phyloP scores from a whole-genome alignment of 2,329 filamentous ascomycete genomes.

The Huntiella savannae region DNA sequence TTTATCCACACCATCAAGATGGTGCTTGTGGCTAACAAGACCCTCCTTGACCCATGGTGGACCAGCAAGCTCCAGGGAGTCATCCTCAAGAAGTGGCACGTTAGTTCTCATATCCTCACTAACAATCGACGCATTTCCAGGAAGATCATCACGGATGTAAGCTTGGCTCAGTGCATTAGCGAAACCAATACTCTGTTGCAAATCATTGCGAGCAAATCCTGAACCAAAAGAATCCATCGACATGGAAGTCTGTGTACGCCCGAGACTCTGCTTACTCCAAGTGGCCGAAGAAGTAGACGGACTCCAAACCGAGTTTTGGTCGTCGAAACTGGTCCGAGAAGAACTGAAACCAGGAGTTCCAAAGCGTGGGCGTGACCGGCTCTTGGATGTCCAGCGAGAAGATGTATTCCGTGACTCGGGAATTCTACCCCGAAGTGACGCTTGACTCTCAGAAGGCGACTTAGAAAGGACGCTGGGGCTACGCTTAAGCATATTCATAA shows the following conservation, averaged over 20 bases:
- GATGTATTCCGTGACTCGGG: conserved; percentile 37
- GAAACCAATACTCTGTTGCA: conserved; percentile 92
- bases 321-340: conserved; percentile 85
- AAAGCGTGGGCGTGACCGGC: conserved; percentile 57
- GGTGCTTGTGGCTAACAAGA: conserved; percentile 88
- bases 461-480: conserved; percentile 86
- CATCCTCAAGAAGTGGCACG: conserved; percentile 66
- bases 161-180: conserved; percentile 91
- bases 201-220: conserved; percentile 56
- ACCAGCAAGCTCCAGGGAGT: conserved; percentile 74
- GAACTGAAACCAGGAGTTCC: conserved; percentile 68
- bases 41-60: conserved; percentile 99
- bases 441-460: conserved; percentile 63
- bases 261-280: conserved; percentile 86
- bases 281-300: conserved; percentile 71
- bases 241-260: conserved; percentile 77
- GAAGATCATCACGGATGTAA: conserved; percentile 66
- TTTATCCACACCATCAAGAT: conserved; percentile 77
- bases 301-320: conserved; percentile 77
- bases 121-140: conserved; percentile 31
- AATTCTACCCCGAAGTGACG: conserved; percentile 50
- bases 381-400: conserved; percentile 68
- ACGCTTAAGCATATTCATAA: conserved; percentile 60
- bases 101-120: conserved; percentile 40
- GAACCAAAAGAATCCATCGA: conserved; percentile 82